Conservation (phyloP, 306 rosid genomes). For the Acacia confusa region DNA sequence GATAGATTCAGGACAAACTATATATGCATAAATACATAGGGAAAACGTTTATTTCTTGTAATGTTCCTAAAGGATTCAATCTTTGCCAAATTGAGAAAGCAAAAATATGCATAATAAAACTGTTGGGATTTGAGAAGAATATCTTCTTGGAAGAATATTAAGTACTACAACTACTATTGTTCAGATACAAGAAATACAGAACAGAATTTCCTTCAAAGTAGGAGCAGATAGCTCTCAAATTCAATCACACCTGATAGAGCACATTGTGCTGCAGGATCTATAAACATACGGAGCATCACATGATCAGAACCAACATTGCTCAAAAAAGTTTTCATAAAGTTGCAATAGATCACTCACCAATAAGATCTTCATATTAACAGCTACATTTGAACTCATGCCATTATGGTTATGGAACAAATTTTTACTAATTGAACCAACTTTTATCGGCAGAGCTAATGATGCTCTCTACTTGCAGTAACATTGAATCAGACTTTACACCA, state of each 20-base stretch:
- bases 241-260: neutral
- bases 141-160: neutral
- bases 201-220: neutral
- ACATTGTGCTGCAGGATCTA: neutral
- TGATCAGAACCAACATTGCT: neutral
- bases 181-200: neutral
- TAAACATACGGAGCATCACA: neutral
- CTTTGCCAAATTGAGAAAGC: neutral
- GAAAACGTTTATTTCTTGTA: neutral
- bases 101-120: neutral
- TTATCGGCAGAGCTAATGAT: neutral
- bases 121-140: neutral
- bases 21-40: neutral
- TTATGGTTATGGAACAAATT: no score
- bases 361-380: neutral
- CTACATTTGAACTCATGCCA: neutral
- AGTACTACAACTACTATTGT: neutral
- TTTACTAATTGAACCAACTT: neutral
- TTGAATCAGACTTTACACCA: neutral
- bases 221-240: neutral
- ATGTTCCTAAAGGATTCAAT: neutral
- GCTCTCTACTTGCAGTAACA: neutral
- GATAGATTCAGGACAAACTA: neutral
- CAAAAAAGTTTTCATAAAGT: no score
- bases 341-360: neutral